Evolutionary conservation across 331 rosid genomes (phyloP).

Genomic region (Acacia concinna): DNA sequence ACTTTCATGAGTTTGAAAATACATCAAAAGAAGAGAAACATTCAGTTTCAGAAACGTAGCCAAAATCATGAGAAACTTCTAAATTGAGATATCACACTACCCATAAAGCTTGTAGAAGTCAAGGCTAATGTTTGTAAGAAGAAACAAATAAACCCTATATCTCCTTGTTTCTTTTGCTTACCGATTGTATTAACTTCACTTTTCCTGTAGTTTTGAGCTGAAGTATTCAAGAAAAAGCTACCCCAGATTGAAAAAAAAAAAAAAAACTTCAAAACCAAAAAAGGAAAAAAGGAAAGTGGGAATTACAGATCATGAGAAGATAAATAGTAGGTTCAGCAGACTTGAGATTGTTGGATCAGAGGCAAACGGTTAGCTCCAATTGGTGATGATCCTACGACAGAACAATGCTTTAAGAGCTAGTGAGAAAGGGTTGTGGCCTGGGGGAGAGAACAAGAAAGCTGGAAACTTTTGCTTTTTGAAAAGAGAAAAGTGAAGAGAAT

Average conservation of each 20-base stretch:
- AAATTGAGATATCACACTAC: conserved; percentile 30
- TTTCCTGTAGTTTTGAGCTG: neutral
- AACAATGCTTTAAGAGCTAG: conserved; percentile 17
- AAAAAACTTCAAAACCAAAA: neutral
- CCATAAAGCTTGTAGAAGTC: conserved; percentile 35
- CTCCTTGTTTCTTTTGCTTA: conserved; percentile 19
- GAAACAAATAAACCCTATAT: conserved; percentile 43
- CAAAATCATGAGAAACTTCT: conserved; percentile 9
- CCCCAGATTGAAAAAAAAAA: neutral
- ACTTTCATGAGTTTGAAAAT: neutral
- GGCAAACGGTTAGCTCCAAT: conserved; percentile 32
- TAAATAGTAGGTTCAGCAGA: conserved; percentile 27
- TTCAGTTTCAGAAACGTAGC: conserved; percentile 15
- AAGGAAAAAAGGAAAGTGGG: conserved; percentile 30
- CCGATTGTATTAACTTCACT: neutral
- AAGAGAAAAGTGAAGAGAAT: conserved; percentile 27
- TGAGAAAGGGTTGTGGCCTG: conserved; percentile 14
- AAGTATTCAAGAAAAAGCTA: conserved; percentile 34
- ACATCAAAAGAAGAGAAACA: neutral
- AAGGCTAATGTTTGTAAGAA: conserved; percentile 19
- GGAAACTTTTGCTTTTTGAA: conserved; percentile 54
- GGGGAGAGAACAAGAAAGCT: conserved; percentile 26
- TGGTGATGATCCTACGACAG: conserved; percentile 38
- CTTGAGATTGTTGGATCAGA: conserved; percentile 59
- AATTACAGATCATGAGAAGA: conserved; percentile 59